These are phyloP conservation scores for Phytophthora syringae DNA, from an alignment of 352 stramenopile genomes.

Conservation along the genomic window DNA sequence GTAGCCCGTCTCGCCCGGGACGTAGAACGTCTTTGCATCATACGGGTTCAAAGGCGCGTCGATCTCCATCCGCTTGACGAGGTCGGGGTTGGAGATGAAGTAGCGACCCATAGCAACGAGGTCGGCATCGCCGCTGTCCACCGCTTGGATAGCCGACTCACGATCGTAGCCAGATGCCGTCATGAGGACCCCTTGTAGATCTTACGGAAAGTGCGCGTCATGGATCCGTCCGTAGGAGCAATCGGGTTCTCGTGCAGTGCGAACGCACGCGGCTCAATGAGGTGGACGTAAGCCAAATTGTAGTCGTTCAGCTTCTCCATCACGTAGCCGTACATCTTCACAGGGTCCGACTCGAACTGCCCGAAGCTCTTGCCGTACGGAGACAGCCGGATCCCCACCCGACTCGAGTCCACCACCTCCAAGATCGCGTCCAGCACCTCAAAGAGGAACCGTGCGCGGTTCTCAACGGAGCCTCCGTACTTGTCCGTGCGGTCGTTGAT, in stretches of 20 bases:
- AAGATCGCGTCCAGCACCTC: conserved; percentile 65
- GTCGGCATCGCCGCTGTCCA: conserved; percentile 49
- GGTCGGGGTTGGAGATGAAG: conserved; percentile 56
- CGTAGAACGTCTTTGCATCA: conserved; percentile 45
- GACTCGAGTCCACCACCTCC: conserved; percentile 43
- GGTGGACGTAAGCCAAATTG: conserved; percentile 53
- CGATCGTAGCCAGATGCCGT: conserved; percentile 50
- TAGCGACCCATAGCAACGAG: conserved; percentile 54
- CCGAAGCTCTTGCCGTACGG: conserved; percentile 45
- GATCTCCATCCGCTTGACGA: conserved; percentile 47
- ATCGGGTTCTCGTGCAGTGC: conserved; percentile 35
- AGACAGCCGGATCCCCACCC: conserved; percentile 43
- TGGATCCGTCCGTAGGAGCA: conserved; percentile 41
- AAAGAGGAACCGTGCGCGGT: conserved; percentile 41
- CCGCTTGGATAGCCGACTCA: conserved; percentile 34
- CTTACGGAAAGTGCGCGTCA: conserved; percentile 50
- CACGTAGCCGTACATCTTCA: conserved; percentile 42
- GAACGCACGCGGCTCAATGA: conserved; percentile 53
- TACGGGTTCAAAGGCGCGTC: conserved; percentile 48
- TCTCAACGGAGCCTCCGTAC: conserved; percentile 72
- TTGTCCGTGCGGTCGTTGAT: conserved; percentile 83
- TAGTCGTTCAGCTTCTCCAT: conserved; percentile 49
- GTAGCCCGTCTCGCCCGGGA: conserved; percentile 40
- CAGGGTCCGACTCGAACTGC: conserved; percentile 46
- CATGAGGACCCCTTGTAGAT: conserved; percentile 63